Conservation (phyloP, 2,329 filamentous ascomycete species). For the Aphanocladium album region DNA sequence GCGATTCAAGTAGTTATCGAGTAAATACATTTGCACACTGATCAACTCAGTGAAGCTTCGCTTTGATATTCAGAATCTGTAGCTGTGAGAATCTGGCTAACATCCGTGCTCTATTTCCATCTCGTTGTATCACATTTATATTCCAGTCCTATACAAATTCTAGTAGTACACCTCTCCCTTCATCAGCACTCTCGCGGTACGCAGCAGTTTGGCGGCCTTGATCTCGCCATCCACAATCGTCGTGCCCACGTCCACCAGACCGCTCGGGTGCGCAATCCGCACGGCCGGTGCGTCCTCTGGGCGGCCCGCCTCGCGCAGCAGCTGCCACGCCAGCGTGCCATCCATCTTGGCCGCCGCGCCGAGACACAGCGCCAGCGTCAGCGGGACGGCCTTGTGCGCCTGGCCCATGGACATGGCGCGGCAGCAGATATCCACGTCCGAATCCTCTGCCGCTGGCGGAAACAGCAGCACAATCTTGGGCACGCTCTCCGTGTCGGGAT, state of each 20-base stretch:
- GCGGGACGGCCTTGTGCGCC: slow-evolving; percentile 51
- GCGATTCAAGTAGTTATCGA: background rate
- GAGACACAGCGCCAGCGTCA: slow-evolving; percentile 49
- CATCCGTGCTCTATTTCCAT: too few species aligned
- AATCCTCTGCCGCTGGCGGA: slow-evolving; percentile 25
- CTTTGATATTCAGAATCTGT: too few species aligned
- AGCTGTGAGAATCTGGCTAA: too few species aligned
- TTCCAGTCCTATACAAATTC: background rate
- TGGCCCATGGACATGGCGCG: slow-evolving; percentile 50
- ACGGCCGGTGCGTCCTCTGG: slow-evolving; percentile 21
- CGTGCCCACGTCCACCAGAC: slow-evolving; percentile 41
- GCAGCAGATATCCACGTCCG: slow-evolving; percentile 36
- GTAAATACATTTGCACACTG: background rate
- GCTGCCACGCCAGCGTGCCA: slow-evolving; percentile 34
- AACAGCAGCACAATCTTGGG: slow-evolving; percentile 55
- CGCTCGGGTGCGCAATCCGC: slow-evolving; percentile 43
- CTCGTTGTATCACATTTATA: background rate
- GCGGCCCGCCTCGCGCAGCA: background rate
- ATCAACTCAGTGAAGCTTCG: background rate
- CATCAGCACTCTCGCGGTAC: slow-evolving; percentile 46
- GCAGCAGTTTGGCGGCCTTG: slow-evolving; percentile 39
- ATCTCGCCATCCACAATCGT: slow-evolving; percentile 34
- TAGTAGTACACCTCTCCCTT: slow-evolving; percentile 43
- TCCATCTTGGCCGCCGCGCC: slow-evolving; percentile 43
- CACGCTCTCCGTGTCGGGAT: slow-evolving; percentile 41